These are phyloP conservation scores for Metschnikowia lunata DNA, from an alignment of 805 yeast genomes.

Conservation along the genomic window DNA sequence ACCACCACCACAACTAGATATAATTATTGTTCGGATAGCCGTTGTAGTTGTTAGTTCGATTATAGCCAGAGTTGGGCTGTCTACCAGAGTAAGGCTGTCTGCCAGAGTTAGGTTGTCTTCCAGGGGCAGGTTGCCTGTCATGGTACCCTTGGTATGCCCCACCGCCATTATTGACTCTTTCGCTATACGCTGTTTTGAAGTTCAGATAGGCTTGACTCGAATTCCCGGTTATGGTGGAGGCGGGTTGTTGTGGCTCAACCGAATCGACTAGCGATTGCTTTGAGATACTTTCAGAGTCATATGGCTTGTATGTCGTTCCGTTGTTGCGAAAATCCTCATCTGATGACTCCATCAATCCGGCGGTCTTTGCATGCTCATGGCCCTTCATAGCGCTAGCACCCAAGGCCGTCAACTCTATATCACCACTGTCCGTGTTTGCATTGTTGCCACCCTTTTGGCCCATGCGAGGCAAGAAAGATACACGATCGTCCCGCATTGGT, in stretches of 20 bases:
- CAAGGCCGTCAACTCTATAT: constrained; percentile 65
- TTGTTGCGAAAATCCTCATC: constrained; percentile 23
- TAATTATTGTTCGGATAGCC: constrained; percentile 5
- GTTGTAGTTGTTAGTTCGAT: not conserved
- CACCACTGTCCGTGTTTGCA: constrained; percentile 32
- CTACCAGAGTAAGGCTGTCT: not conserved
- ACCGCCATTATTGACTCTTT: constrained; percentile 6
- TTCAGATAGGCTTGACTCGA: constrained; percentile 27
- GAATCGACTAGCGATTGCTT: constrained; percentile 14
- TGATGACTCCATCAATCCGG: constrained; percentile 28
- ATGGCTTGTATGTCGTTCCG: constrained; percentile 9
- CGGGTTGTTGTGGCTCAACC: constrained; percentile 40
- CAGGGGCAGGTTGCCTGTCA: constrained; percentile 4
- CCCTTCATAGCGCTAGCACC: constrained; percentile 69
- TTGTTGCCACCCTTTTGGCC: constrained; percentile 29
- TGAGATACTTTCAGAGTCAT: constrained; percentile 12
- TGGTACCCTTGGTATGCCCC: constrained; percentile 11
- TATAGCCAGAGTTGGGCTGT: too few species aligned
- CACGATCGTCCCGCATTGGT: constrained; percentile 95
- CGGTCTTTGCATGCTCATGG: constrained; percentile 39
- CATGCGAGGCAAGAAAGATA: constrained; percentile 80
- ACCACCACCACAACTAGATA: constrained; percentile 1
- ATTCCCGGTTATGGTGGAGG: constrained; percentile 40
- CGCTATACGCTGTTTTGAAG: constrained; percentile 18
- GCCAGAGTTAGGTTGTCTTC: not conserved